These are phyloP conservation scores for Graphiopsis chlorocephala DNA, from an alignment of 2,329 filamentous ascomycete species.

Conservation along the genomic window DNA sequence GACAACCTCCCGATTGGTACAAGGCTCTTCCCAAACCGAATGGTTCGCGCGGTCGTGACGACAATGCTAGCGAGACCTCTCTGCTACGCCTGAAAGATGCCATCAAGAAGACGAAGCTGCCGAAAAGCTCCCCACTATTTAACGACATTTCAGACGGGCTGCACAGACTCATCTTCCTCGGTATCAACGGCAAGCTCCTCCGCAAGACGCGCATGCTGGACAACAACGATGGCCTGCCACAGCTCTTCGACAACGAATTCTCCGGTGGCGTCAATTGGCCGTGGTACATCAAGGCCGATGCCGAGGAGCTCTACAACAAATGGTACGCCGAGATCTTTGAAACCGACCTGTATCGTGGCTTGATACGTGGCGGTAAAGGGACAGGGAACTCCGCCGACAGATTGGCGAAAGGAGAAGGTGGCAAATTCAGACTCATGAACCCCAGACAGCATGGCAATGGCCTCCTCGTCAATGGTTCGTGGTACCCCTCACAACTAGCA, in stretches of 20 bases:
- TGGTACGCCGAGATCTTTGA: constrained; percentile 45
- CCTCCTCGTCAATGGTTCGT: constrained; percentile 47
- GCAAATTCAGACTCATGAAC: constrained; percentile 28
- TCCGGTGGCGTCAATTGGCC: constrained; percentile 37
- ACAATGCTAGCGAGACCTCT: neutral
- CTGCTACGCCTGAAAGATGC: neutral
- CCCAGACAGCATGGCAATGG: constrained; percentile 40
- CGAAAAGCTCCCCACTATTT: constrained; percentile 18
- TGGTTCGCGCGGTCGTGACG: neutral
- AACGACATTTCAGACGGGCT: constrained; percentile 37
- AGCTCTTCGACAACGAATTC: constrained; percentile 38
- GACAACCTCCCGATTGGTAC: constrained; percentile 9
- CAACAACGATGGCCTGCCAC: constrained; percentile 38
- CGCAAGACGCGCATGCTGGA: constrained; percentile 38
- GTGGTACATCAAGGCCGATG: constrained; percentile 48
- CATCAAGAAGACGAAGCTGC: neutral
- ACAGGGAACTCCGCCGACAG: constrained; percentile 17
- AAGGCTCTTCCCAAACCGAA: neutral
- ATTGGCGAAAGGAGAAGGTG: constrained; percentile 3
- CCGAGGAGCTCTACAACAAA: constrained; percentile 45
- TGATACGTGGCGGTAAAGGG: constrained; percentile 24
- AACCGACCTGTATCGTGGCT: constrained; percentile 47
- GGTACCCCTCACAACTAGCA: constrained; percentile 55
- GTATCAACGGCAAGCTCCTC: constrained; percentile 34
- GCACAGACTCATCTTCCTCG: constrained; percentile 40